These are phyloP conservation scores for Penicillium aurantiogriseum DNA, from an alignment of 2,329 filamentous ascomycete genomes.

Conservation along the genomic window DNA sequence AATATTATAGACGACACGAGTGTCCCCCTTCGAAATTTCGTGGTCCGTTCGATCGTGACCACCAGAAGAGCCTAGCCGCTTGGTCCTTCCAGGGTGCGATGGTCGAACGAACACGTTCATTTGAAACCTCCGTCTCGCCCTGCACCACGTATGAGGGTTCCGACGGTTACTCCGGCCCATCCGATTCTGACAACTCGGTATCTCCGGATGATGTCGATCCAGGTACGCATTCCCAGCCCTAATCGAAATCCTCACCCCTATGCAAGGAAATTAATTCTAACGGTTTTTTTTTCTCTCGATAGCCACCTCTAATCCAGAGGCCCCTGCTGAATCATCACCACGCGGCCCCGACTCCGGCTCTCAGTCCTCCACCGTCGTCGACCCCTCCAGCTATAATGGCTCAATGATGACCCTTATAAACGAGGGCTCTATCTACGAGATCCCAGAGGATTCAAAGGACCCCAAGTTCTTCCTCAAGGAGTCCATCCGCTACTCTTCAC, in stretches of 20 bases:
- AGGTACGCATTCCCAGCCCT: conserved; percentile 15
- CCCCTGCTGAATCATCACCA: conserved; percentile 25
- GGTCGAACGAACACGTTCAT: conserved; percentile 35
- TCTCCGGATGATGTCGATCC: conserved; percentile 21
- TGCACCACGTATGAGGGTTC: conserved; percentile 28
- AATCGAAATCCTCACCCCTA: not conserved
- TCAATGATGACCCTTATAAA: conserved; percentile 38
- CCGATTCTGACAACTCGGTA: conserved; percentile 19
- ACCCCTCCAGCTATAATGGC: conserved; percentile 34
- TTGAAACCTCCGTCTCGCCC: conserved; percentile 41
- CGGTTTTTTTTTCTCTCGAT: not conserved
- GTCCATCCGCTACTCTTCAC: conserved; percentile 33
- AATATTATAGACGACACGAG: conserved; percentile 50
- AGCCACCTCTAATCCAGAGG: conserved; percentile 12
- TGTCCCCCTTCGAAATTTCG: conserved; percentile 50
- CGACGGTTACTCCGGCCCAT: conserved; percentile 18
- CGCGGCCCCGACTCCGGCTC: conserved; percentile 33
- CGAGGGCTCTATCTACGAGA: conserved; percentile 24
- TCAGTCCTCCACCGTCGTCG: conserved; percentile 38
- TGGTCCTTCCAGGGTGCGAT: conserved; percentile 45
- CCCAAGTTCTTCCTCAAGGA: conserved; percentile 34
- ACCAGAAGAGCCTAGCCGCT: conserved; percentile 44
- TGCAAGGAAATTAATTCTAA: conserved; percentile 8
- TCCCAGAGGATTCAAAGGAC: conserved; percentile 30
- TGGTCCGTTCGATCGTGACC: conserved; percentile 48